These are phyloP conservation scores for Diaporthe humulicola DNA, from an alignment of 2,329 filamentous ascomycete genomes.

Conservation along the genomic window DNA sequence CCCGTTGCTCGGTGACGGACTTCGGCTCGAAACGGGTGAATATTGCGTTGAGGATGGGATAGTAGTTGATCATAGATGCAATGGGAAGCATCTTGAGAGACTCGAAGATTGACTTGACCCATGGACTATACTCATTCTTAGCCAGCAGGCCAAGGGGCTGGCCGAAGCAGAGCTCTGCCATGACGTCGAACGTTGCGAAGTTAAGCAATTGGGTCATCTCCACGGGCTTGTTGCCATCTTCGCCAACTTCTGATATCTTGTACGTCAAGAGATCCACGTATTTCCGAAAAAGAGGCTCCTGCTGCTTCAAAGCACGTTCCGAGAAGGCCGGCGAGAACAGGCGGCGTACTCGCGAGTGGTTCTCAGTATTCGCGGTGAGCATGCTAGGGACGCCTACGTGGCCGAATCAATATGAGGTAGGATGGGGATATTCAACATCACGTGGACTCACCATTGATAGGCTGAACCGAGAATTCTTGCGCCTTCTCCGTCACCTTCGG, in stretches of 20 bases:
- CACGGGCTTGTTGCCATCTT: slow-evolving; percentile 37
- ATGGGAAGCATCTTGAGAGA: slow-evolving; percentile 45
- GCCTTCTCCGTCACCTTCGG: slow-evolving; percentile 38
- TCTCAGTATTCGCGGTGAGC: slow-evolving; percentile 40
- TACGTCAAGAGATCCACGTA: slow-evolving; percentile 54
- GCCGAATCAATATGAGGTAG: background rate
- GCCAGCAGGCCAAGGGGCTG: slow-evolving; percentile 35
- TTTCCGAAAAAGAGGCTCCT: slow-evolving; percentile 47
- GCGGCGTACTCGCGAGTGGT: slow-evolving; percentile 41
- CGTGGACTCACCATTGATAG: slow-evolving; percentile 40
- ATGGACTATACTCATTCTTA: slow-evolving; percentile 42
- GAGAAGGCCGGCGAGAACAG: slow-evolving; percentile 44
- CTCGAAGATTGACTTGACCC: slow-evolving; percentile 43
- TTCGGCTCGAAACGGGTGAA: slow-evolving; percentile 45
- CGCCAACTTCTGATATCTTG: slow-evolving; percentile 50
- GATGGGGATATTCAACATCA: background rate
- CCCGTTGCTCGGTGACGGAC: slow-evolving; percentile 42
- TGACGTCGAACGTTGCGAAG: slow-evolving; percentile 44
- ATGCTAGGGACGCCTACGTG: slow-evolving; percentile 39
- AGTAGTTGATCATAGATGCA: slow-evolving; percentile 44
- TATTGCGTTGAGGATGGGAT: slow-evolving; percentile 42
- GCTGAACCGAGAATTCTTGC: slow-evolving; percentile 40
- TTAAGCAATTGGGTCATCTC: slow-evolving; percentile 43
- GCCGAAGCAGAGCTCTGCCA: slow-evolving; percentile 44
- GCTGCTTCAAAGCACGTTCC: slow-evolving; percentile 41